phyloP scores from a whole-genome alignment of 495 filamentous ascomycete species.

The Daldinia decipiens region DNA sequence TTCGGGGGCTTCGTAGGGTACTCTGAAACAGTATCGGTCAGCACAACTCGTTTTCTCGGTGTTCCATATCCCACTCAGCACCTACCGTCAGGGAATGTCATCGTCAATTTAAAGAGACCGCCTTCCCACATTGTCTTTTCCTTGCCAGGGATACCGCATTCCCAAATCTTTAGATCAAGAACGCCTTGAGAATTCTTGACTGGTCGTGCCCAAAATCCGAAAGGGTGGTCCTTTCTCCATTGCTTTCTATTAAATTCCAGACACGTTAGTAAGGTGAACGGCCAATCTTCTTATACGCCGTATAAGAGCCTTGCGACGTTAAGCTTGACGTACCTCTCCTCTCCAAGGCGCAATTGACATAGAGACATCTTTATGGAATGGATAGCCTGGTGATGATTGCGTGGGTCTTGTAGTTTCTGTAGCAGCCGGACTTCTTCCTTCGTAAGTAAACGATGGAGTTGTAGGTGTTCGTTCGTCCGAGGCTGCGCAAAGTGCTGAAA shows the following conservation, averaged over 20 bases:
- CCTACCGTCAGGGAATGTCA: constrained; percentile 95
- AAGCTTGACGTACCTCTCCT: constrained; percentile 76
- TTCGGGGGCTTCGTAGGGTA: constrained; percentile 99
- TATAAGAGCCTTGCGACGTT: neutral
- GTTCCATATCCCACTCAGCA: constrained; percentile 25
- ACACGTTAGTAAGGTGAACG: constrained; percentile 19
- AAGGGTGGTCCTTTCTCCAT: constrained; percentile 96
- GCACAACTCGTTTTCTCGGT: constrained; percentile 30
- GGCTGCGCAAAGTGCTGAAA: constrained; percentile 11
- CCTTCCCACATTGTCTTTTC: constrained; percentile 97
- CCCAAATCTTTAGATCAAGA: constrained; percentile 94
- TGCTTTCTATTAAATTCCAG: constrained; percentile 73
- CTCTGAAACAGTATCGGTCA: constrained; percentile 64
- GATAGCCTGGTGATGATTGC: neutral
- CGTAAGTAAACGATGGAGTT: neutral
- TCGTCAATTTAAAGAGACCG: constrained; percentile 90
- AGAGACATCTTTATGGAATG: constrained; percentile 73
- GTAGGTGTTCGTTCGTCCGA: neutral
- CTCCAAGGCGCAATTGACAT: constrained; percentile 86
- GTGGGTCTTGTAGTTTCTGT: neutral
- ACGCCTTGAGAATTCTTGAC: constrained; percentile 79
- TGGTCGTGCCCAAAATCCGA: constrained; percentile 95
- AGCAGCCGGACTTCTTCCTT: neutral
- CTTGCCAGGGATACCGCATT: constrained; percentile 95
- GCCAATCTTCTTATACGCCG: neutral